These are phyloP conservation scores for Chloris gayana DNA, from an alignment of 176 grass and related monocot species.

Conservation along the genomic window DNA sequence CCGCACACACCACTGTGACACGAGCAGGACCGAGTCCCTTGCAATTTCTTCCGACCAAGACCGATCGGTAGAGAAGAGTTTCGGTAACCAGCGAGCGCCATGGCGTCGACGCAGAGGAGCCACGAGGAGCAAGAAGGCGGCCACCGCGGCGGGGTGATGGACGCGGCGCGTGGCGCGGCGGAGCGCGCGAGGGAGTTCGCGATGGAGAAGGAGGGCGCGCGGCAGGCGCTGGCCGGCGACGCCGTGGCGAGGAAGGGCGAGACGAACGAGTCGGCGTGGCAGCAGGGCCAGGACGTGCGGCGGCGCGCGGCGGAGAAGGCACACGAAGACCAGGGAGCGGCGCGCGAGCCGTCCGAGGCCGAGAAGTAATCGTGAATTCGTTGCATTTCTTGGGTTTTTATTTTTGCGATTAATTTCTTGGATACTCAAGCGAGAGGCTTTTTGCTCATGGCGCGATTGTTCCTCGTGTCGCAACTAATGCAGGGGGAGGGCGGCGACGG, in stretches of 20 bases:
- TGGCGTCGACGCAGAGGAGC: conserved; percentile 54
- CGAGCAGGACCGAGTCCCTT: too few species aligned
- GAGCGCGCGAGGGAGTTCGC: conserved; percentile 44
- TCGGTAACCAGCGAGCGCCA: background rate
- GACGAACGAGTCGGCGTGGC: conserved; percentile 55
- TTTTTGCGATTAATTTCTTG: too few species aligned
- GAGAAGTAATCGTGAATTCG: conserved; percentile 2
- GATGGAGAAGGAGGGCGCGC: conserved; percentile 40
- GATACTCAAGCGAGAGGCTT: background rate
- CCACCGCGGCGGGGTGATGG: background rate
- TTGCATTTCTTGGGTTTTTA: background rate
- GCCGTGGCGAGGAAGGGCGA: conserved; percentile 45
- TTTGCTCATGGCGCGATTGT: background rate
- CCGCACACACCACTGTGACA: background rate
- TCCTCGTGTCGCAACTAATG: background rate
- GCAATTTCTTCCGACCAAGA: background rate
- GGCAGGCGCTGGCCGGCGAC: conserved; percentile 35
- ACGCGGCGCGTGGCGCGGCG: conserved; percentile 17
- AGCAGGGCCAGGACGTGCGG: conserved; percentile 48
- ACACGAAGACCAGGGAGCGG: conserved; percentile 3
- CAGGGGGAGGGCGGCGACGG: conserved; percentile 36
- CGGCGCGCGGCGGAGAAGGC: conserved; percentile 50
- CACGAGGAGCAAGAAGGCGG: conserved; percentile 42
- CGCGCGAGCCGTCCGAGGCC: conserved; percentile 28
- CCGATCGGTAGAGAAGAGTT: too few species aligned